These are phyloP conservation scores for Morella rubra DNA, from an alignment of 306 rosid species.

Conservation along the genomic window DNA sequence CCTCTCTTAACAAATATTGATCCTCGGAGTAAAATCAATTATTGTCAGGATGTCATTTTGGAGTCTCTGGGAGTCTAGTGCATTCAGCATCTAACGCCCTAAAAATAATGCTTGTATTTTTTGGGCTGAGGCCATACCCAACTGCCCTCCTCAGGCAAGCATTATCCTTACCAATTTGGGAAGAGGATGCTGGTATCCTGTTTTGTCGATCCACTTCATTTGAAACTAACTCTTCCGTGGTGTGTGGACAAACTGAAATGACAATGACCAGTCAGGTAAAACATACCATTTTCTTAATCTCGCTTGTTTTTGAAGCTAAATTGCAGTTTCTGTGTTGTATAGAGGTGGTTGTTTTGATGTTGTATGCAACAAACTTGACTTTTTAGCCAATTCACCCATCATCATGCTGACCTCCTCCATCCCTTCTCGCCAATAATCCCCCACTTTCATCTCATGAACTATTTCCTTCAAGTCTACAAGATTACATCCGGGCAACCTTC, in stretches of 20 bases:
- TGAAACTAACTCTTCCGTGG: background rate
- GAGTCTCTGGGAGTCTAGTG: background rate
- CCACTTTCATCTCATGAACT: conserved; percentile 55
- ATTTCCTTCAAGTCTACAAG: conserved; percentile 65
- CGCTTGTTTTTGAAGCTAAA: conserved; percentile 12
- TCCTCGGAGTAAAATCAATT: background rate
- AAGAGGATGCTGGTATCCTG: background rate
- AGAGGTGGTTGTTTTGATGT: conserved; percentile 11
- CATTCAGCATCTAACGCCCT: background rate
- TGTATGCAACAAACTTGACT: conserved; percentile 27
- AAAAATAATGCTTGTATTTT: background rate
- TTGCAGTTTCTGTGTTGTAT: background rate
- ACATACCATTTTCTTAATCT: conserved; percentile 20
- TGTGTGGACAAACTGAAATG: background rate
- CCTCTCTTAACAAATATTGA: background rate
- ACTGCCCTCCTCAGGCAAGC: background rate
- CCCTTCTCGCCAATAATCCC: conserved; percentile 34
- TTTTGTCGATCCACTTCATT: background rate
- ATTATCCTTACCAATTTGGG: background rate
- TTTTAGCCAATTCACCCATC: conserved; percentile 40
- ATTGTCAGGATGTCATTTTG: background rate
- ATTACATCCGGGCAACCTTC: conserved; percentile 56
- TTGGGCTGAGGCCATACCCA: background rate
- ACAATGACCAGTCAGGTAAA: background rate
- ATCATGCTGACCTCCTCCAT: conserved; percentile 29